Evolutionary conservation across 2,329 filamentous ascomycete genomes (phyloP), one percentile per base, ranked within the genome.

Genomic region (Periconia sp.): DNA sequence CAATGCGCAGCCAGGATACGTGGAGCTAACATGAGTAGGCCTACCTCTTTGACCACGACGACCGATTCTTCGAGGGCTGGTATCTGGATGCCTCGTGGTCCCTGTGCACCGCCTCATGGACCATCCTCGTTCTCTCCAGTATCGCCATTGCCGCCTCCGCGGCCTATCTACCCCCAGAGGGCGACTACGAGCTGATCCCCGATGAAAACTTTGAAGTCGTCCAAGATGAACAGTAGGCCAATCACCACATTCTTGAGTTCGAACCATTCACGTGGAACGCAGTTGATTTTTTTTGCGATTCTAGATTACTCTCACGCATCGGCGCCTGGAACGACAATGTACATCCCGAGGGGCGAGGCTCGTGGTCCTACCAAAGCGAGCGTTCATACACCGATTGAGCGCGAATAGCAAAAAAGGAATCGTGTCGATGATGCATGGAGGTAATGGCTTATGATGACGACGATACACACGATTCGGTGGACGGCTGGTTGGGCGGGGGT

Each of bases 41-140:
- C 17, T 94, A 91, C 70, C 81, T 96, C 17, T 92, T 86, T 72
- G 88, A 96, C 61, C 82, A 93, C 68, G 90, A 96, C 71, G 84
- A 89, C 46, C 86, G 90, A 62, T 97, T 97, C 71, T 86, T 87
- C 65, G 82, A 88, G 17, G 92, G 91, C 55, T 97, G 91, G 90
- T 80, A 81, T 54, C 81, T 97, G 50, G 92, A 90, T 66, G 84
- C 83, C 50, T 90, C 89, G 1, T 97, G 90, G 85, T 83, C 88
- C 31, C 82, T 96, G 14, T 79, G 75, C 70, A 86, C 83, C 20
- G 77, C 83, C 23, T 85, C 82, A 61, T 87, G 84, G 82, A 77
- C 74, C 50, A 69, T 85, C 2, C 74, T 83, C 55, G 60, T 82
- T 33, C 56, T 85, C 15, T 80, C 83, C 52, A 79, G 78, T 0